Conservation (phyloP, 495 filamentous ascomycete genomes). For the Podospora tetraspora region DNA sequence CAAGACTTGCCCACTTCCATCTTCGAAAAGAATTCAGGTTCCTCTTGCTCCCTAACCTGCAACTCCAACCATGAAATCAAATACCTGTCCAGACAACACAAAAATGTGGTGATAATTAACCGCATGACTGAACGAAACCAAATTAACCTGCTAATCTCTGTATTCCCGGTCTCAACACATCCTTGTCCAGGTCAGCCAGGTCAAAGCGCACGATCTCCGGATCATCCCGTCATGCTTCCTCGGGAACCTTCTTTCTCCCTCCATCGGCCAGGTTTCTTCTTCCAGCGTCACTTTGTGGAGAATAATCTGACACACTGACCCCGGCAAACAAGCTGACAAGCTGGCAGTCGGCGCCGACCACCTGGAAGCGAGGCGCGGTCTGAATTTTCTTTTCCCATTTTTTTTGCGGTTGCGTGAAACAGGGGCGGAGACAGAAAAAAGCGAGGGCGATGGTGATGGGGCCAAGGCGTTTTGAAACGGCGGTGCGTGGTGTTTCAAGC, state of each 20-base stretch:
- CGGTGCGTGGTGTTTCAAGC: not conserved
- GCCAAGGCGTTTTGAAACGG: constrained; percentile 8
- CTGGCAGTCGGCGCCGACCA: not conserved
- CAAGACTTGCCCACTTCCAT: too few relatives aligned
- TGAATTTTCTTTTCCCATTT: not conserved
- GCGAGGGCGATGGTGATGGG: not conserved
- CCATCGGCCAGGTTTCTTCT: not conserved
- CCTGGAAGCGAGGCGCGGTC: not conserved
- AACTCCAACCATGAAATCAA: not conserved
- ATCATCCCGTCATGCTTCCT: not conserved
- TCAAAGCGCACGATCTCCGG: not conserved
- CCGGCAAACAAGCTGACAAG: not conserved
- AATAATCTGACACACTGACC: not conserved
- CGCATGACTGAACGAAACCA: not conserved
- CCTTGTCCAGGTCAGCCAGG: not conserved
- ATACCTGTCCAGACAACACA: not conserved
- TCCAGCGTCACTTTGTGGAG: not conserved
- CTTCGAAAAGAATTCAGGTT: too few relatives aligned
- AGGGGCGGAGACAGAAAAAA: not conserved
- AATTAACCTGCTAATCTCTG: not conserved
- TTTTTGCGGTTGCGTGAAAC: not conserved
- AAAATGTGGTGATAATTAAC: not conserved
- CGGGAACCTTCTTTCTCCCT: not conserved
- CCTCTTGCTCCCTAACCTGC: too few relatives aligned
- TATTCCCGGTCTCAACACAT: not conserved